Evolutionary conservation across 352 stramenopile genomes (phyloP).

Genomic region (Globisporangium cylindrosporum): DNA sequence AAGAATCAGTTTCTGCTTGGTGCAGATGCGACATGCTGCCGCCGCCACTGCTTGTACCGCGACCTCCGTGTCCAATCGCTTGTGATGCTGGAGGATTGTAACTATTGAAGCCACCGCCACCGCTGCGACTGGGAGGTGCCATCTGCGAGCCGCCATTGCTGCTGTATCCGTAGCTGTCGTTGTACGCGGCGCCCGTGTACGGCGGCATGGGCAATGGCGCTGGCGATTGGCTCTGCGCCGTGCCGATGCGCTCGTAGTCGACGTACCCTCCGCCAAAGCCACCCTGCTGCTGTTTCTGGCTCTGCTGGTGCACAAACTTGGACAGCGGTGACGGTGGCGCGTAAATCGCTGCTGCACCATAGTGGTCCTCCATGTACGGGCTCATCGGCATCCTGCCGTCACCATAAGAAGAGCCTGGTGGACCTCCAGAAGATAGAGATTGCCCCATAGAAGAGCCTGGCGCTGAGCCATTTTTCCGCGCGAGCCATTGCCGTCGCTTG

Average conservation of each 20-base stretch:
- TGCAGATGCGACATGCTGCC: conserved; percentile 9
- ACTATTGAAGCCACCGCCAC: background rate
- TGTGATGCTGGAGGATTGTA: background rate
- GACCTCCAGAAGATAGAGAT: conserved; percentile 1
- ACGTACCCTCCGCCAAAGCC: background rate
- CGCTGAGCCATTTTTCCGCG: conserved; percentile 37
- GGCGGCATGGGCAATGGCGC: background rate
- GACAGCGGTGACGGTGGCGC: conserved; percentile 58
- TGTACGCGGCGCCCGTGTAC: background rate
- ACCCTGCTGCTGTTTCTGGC: conserved; percentile 13
- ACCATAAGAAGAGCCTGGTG: conserved; percentile 15
- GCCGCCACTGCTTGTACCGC: background rate
- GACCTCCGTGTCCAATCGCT: background rate
- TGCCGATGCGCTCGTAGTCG: conserved; percentile 24
- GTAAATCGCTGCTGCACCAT: conserved; percentile 8
- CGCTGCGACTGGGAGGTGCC: conserved; percentile 11
- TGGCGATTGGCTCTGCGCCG: conserved; percentile 15
- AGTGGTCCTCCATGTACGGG: conserved; percentile 10
- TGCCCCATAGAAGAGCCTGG: background rate
- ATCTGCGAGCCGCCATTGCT: background rate
- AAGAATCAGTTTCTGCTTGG: conserved; percentile 11
- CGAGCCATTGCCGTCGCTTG: conserved; percentile 68
- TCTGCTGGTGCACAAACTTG: conserved; percentile 72
- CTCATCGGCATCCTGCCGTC: conserved; percentile 12
- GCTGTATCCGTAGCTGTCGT: background rate